Conservation (phyloP, 2,329 filamentous ascomycete species). For the Penicillium sp. region DNA sequence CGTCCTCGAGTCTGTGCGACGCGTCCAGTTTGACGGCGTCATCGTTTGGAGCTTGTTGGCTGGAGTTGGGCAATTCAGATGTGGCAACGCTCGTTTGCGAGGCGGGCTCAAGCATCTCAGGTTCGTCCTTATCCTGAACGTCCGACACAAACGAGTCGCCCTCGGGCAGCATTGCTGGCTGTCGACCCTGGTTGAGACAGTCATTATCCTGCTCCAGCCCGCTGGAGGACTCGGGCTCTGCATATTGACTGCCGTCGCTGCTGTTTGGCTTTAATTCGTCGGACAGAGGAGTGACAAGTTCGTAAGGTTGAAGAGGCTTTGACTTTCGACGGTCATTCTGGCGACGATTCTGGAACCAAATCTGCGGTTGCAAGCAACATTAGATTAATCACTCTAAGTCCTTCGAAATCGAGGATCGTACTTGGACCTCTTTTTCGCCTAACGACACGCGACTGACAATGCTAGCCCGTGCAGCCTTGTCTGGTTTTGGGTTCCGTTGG, state of each 20-base stretch:
- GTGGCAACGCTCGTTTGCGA: conserved; percentile 39
- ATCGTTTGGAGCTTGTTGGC: conserved; percentile 29
- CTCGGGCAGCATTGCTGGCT: conserved; percentile 26
- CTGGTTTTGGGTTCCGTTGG: conserved; percentile 82
- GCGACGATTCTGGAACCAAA: conserved; percentile 96
- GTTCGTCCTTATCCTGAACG: conserved; percentile 35
- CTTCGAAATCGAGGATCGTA: conserved; percentile 51
- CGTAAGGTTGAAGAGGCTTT: conserved; percentile 77
- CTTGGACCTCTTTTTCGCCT: conserved; percentile 96
- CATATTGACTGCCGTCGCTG: conserved; percentile 35
- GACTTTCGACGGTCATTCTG: conserved; percentile 92
- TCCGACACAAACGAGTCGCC: conserved; percentile 28
- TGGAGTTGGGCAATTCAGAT: conserved; percentile 32
- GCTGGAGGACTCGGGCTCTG: conserved; percentile 36
- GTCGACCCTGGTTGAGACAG: conserved; percentile 25
- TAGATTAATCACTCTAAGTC: conserved; percentile 28
- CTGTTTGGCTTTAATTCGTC: conserved; percentile 33
- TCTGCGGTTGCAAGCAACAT: conserved; percentile 58
- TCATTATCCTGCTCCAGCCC: conserved; percentile 35
- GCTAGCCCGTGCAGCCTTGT: conserved; percentile 82
- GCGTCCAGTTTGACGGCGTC: conserved; percentile 23
- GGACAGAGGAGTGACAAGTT: conserved; percentile 59
- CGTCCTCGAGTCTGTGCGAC: conserved; percentile 9
- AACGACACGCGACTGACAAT: conserved; percentile 86
- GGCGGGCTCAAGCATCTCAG: conserved; percentile 29